Base-by-base conservation (phyloP, 2,329 filamentous ascomycete genomes). In the Beauveria rudraprayagi region DNA sequence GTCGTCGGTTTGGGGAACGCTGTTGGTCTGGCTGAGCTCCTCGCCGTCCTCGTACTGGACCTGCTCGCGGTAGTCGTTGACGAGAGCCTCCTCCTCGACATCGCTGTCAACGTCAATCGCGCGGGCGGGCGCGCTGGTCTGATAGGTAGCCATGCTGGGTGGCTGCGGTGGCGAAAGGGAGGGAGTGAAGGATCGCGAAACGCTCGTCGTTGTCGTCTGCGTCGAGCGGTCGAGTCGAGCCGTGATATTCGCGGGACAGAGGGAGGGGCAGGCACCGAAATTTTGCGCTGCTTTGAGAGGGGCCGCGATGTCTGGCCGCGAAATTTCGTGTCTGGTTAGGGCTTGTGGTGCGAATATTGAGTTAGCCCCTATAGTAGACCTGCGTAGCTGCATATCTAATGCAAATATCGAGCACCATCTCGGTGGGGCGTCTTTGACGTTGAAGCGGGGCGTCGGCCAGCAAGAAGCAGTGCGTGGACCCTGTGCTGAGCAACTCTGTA, bases 41-140 rank as follows among this genome's bases (percentile, higher is more conserved):
- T 92, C 86, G 69, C 88, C 87, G 73, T 92, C 92, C 71, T 96
- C 91, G 72, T 93, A 97, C 75, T 94, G 91, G 69, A 96, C 91
- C 77, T 97, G 93, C 80, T 97, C 91, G 74, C 87, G 88, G 84
- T 97, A 97, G 78, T 97, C 92, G 77, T 92, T 91, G 70, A 92
- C 94, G 68, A 99, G 85, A 70, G 89, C 89, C 79, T 97, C 94
- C 83, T 97, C 93, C 79, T 97, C 92, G 67, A 91, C 89, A 75
- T 97, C 94, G 72, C 91, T 96, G 74, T 95, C 92, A 76, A 93
- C 89, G 70, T 86, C 86, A 63, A 85, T 77, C 67, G 81, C 77
- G 75, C 84, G 83, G 71, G 80, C 74, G 67, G 83, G 81, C 72
- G 82, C 79, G 70, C 77, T 82, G 73, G 85, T 87, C 72, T 84